Evolutionary conservation across 2,329 filamentous ascomycete genomes (phyloP).

Genomic region (Massarina eburnea): DNA sequence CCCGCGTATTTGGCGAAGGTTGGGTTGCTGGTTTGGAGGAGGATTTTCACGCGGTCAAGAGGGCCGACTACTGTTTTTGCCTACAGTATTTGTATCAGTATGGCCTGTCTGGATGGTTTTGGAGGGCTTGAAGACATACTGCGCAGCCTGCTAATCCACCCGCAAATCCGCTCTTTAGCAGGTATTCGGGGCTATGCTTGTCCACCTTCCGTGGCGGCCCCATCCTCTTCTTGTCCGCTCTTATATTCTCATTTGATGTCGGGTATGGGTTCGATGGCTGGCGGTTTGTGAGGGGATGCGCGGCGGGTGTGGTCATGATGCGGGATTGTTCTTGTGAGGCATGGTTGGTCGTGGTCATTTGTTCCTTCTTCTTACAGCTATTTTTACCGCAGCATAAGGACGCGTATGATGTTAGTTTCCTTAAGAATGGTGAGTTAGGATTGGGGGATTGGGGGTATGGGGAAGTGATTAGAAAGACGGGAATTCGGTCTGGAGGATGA

Average conservation of each 20-base stretch:
- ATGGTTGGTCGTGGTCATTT: slow-evolving; percentile 45
- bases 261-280: slow-evolving; percentile 48
- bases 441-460: no score
- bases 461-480: slow-evolving; percentile 9
- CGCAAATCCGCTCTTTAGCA: slow-evolving; percentile 79
- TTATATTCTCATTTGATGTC: slow-evolving; percentile 55
- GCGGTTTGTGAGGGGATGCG: slow-evolving; percentile 21
- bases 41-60: slow-evolving; percentile 96
- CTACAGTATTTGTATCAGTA: slow-evolving; percentile 49
- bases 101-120: background rate
- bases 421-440: no score
- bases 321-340: slow-evolving; percentile 34
- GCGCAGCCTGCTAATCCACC: slow-evolving; percentile 91
- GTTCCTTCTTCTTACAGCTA: slow-evolving; percentile 21
- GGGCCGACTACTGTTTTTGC: slow-evolving; percentile 95
- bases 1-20: slow-evolving; percentile 92
- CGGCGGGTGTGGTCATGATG: slow-evolving; percentile 38
- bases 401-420: no score
- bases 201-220: slow-evolving; percentile 55
- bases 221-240: slow-evolving; percentile 21
- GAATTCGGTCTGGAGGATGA: slow-evolving; percentile 2
- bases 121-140: slow-evolving; percentile 55
- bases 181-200: slow-evolving; percentile 79
- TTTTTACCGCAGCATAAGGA: no score
- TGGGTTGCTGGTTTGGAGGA: slow-evolving; percentile 94